Base-by-base conservation (phyloP, 768 basidiomycete genomes). In the Panus rudis region DNA sequence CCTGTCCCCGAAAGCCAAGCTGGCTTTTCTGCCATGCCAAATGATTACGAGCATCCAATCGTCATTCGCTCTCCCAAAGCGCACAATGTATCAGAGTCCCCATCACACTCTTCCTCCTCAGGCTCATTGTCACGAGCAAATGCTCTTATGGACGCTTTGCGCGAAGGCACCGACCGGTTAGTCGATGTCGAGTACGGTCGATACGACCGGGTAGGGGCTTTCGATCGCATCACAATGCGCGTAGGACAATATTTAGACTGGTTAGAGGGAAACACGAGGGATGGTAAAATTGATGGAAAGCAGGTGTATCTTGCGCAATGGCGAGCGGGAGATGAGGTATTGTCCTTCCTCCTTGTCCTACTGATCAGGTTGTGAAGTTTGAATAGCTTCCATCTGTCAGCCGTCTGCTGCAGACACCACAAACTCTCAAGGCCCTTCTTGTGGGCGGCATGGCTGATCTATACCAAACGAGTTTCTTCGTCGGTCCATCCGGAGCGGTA, bases 141-240 rank as follows among this genome's bases (percentile, higher is more conserved):
- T n/a, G 33, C 7, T 17, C 33, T 58, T 8, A 34, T 58, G 25
- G 28, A 23, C 11, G 41, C 47, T 14, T 45, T 58, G 13, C 45
- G 43, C 23, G 28, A 37, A 2, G 48, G 39, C 4, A 27, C 22
- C n/a, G 47, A 52, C 22, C 41, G 52, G 6, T 13, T 52, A 14
- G 52, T 58, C 14, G 54, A 58, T 12, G 46, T 58, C 4, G 56
- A 58, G 44, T 38, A 49, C 16, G 56, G 54, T 7, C 43, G 54
- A 6, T 55, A 58, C 25, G 52, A 53, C 39, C 23, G 38, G 38
- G 28, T 39, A 1, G 44, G 24, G 7, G 28, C 20, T 2, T 52
- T 51, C 32, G 42, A 51, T 12, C 46, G 49, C 5, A 27, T 51
- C 24, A 23, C 42, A 6, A 50, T 55, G 43, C 45, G 38, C 7